Evolutionary conservation across 805 yeast species (phyloP), one percentile per base, ranked within the genome.

Genomic region (Lipomyces mesembrius): DNA sequence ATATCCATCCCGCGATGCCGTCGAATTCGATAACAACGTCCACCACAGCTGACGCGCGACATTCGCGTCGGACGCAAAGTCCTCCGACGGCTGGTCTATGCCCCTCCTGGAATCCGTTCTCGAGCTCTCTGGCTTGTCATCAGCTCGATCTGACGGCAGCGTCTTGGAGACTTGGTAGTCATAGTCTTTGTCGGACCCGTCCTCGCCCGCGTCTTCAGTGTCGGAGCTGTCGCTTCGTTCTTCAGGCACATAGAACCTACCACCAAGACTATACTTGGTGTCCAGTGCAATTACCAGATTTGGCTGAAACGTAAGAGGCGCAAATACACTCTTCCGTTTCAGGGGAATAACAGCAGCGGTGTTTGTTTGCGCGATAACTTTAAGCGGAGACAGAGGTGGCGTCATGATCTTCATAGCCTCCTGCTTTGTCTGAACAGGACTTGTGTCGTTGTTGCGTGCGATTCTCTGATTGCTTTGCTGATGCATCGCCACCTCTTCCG

Each of bases 241-340:
- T 14, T 66, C 62, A 3, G 77, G 70, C 14, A 90, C 91, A 75
- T 87, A 92, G 75, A 90, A 94, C 74, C 93, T 90, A 1, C 99
- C 99, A 5, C 99, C 99, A 70, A 84, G 83, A 12, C 88, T 88
- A 74, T 94, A 94, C 74, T 94, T 94, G 64, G 90, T 87, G 75
- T 94, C 98, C 52, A 94, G 87, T 65, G 85, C 87, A 58, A 85
- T 84, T 64, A 87, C 87, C 63, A 91, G 89, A 22, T 88, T 83
- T 0, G 97, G 97, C 73, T 91, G 89, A 78, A 92, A 93, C 54
- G 84, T 83, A 54, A 92, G 80, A 0, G 97, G 96, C 0, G 97
- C 90, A 77, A 92, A 93, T 0, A 88, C 86, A 55, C 97, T 90
- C 79, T 84, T 61, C 76, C 79, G 60, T 76, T 77, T 60, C 49